These are phyloP conservation scores for Arxiozyma bovina DNA, from an alignment of 1,139 yeast genomes.

Conservation along the genomic window DNA sequence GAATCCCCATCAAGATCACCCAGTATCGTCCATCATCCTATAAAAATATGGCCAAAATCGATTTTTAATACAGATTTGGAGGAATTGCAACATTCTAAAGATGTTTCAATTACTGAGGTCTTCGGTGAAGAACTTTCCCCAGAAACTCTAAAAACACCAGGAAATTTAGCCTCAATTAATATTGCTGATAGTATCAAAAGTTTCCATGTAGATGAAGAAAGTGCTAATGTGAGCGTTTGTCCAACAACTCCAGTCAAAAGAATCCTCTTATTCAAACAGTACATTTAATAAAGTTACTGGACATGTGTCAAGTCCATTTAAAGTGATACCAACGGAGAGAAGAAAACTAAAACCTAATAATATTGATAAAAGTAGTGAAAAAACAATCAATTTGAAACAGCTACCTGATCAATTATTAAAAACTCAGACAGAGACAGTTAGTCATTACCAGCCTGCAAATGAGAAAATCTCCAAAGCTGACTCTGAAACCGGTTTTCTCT, in stretches of 20 bases:
- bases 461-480: background rate
- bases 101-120: slow-evolving; percentile 1
- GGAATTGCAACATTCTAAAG: background rate
- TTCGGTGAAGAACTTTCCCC: slow-evolving; percentile 5
- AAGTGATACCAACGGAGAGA: slow-evolving; percentile 11
- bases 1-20: slow-evolving; percentile 1
- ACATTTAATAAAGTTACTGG: background rate
- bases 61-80: background rate
- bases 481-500: slow-evolving; percentile 65
- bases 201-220: slow-evolving; percentile 6
- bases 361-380: background rate
- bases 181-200: slow-evolving; percentile 12
- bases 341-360: background rate
- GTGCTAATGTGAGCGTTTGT: background rate
- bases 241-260: background rate
- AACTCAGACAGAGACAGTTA: background rate
- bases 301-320: slow-evolving; percentile 24
- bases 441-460: background rate
- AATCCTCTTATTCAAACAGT: background rate
- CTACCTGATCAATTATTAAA: too few species aligned
- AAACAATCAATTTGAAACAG: background rate
- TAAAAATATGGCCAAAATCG: slow-evolving; percentile 8
- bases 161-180: slow-evolving; percentile 8
- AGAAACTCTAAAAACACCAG: slow-evolving; percentile 10
- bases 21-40: slow-evolving; percentile 1